Evolutionary conservation across 331 rosid species (phyloP).

Genomic region (Cydonia oblonga): DNA sequence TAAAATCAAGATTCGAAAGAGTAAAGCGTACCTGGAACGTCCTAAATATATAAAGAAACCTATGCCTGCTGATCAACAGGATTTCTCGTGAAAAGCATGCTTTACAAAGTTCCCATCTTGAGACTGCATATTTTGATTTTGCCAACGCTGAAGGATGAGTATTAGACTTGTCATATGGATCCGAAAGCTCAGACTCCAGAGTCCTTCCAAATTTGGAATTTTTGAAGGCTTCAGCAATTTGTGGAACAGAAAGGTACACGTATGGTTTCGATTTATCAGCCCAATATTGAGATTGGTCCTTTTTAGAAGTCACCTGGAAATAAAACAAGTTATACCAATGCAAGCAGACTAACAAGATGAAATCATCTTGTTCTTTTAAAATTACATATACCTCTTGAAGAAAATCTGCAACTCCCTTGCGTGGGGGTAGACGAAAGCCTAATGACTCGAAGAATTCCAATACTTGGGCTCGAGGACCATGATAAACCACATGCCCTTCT

Average conservation of each 20-base stretch:
- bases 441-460: conserved; percentile 62
- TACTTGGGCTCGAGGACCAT: conserved; percentile 67
- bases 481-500: conserved; percentile 65
- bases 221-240: conserved; percentile 58
- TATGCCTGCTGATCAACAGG: conserved; percentile 46
- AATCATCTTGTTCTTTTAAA: background rate
- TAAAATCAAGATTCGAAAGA: too few relatives aligned
- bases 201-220: conserved; percentile 45
- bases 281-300: conserved; percentile 90
- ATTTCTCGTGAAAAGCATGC: conserved; percentile 61
- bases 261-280: conserved; percentile 63
- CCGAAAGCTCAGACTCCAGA: conserved; percentile 27
- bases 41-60: conserved; percentile 65
- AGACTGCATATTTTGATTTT: conserved; percentile 35
- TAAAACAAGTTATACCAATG: background rate
- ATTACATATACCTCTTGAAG: conserved; percentile 60
- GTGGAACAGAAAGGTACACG: conserved; percentile 35
- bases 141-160: conserved; percentile 56
- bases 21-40: conserved; percentile 54
- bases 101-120: conserved; percentile 43
- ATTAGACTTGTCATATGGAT: conserved; percentile 40
- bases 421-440: conserved; percentile 72
- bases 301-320: conserved; percentile 67
- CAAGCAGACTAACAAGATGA: background rate
- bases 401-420: conserved; percentile 82